These are phyloP conservation scores for Trichopus zeylanicus DNA, from an alignment of 116 monocot species.

Conservation along the genomic window DNA sequence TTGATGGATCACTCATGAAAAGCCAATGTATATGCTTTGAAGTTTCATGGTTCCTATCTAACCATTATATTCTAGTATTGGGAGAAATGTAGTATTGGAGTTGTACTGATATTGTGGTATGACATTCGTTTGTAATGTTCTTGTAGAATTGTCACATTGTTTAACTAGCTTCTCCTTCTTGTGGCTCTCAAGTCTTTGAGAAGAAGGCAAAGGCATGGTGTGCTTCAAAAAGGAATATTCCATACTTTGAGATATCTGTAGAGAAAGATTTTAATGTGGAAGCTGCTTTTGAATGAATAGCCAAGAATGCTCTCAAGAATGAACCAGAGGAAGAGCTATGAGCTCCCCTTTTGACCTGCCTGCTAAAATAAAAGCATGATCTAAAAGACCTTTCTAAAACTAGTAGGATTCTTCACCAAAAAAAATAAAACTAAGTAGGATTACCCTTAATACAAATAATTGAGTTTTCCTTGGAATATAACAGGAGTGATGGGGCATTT, in stretches of 20 bases:
- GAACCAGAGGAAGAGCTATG: slow-evolving; percentile 94
- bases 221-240: slow-evolving; percentile 87
- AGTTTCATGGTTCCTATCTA: no score
- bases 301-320: slow-evolving; percentile 88
- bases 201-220: slow-evolving; percentile 95
- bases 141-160: background rate
- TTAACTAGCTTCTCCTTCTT: background rate
- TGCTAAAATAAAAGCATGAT: background rate
- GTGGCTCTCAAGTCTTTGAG: slow-evolving; percentile 61
- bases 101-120: no score
- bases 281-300: slow-evolving; percentile 84
- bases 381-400: no score
- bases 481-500: no score
- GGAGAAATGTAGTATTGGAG: no score
- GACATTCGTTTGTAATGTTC: background rate
- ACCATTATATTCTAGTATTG: no score
- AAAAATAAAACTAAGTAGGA: no score
- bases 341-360: slow-evolving; percentile 20
- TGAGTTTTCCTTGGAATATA: no score
- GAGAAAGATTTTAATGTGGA: slow-evolving; percentile 91
- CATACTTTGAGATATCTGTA: slow-evolving; percentile 92
- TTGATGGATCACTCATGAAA: no score
- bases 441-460: no score
- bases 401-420: no score
- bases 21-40: no score